Evolutionary conservation across 805 yeast genomes (phyloP).

Genomic region (Candida germanica): DNA sequence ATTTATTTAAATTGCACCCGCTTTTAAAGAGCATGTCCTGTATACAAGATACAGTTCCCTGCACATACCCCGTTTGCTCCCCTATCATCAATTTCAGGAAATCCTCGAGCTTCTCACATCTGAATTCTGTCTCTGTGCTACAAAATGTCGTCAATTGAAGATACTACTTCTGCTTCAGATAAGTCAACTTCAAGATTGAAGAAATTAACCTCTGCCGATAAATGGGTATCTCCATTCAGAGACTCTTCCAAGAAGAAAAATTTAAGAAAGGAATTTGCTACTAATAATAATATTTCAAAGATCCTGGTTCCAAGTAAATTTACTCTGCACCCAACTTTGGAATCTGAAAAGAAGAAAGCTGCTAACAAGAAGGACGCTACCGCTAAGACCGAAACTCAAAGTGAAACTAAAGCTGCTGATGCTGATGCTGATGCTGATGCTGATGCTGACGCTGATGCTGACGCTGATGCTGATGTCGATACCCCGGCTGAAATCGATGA

Average conservation of each 20-base stretch:
- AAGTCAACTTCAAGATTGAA: slow-evolving; percentile 20
- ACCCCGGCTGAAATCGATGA: slow-evolving; percentile 8
- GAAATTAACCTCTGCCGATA: slow-evolving; percentile 27
- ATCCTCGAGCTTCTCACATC: slow-evolving; percentile 1
- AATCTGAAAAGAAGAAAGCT: slow-evolving; percentile 29
- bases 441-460: slow-evolving; percentile 17
- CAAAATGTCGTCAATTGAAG: slow-evolving; percentile 11
- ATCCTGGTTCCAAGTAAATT: slow-evolving; percentile 40
- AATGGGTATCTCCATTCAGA: slow-evolving; percentile 45
- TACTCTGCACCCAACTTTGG: slow-evolving; percentile 39
- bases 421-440: slow-evolving; percentile 6
- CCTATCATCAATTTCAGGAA: slow-evolving; percentile 5
- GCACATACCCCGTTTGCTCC: slow-evolving; percentile 2
- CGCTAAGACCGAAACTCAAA: slow-evolving; percentile 17
- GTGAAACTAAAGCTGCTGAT: slow-evolving; percentile 9
- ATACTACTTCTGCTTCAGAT: slow-evolving; percentile 6
- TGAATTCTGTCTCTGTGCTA: too few relatives aligned
- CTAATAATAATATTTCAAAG: slow-evolving; percentile 29
- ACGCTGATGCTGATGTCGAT: slow-evolving; percentile 10
- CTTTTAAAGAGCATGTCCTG: too few relatives aligned
- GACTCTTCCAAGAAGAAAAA: slow-evolving; percentile 23
- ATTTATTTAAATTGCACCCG: too few relatives aligned
- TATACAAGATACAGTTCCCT: too few relatives aligned
- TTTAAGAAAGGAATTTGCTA: slow-evolving; percentile 33
- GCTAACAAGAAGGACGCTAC: slow-evolving; percentile 15